Percentiles rank a stretch among this genome's conserved stretches.
These are phyloP conservation scores for Colletotrichum somersetense DNA, from an alignment of 2,329 filamentous ascomycete genomes.

Conservation along the genomic window DNA sequence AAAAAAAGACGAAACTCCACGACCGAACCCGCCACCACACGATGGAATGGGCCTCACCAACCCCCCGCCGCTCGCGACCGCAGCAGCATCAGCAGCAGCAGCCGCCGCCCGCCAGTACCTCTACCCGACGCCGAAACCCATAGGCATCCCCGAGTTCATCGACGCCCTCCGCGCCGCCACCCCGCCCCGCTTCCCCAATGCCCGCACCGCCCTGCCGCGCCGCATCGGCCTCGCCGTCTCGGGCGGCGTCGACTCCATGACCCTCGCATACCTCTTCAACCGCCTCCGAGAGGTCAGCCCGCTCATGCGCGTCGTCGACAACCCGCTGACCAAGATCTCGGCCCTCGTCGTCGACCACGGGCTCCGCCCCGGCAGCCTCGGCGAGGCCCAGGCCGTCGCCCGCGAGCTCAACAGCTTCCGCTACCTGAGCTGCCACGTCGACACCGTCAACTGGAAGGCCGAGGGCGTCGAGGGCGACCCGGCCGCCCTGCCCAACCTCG, in stretches of 20 bases:
- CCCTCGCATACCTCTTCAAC: conserved; percentile 81
- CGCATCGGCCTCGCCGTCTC: conserved; percentile 81
- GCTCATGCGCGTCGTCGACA: conserved; percentile 58
- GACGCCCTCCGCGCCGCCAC: conserved; percentile 65
- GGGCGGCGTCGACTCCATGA: conserved; percentile 98
- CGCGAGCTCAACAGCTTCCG: conserved; percentile 53
- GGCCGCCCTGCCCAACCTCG: conserved; percentile 71
- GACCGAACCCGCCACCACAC: not conserved
- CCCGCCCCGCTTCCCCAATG: conserved; percentile 62
- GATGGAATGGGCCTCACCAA: conserved; percentile 37
- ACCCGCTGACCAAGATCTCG: conserved; percentile 56
- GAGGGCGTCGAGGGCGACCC: conserved; percentile 49
- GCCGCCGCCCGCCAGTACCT: conserved; percentile 47
- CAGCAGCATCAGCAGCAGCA: not conserved
- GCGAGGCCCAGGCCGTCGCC: conserved; percentile 65
- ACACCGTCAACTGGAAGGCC: conserved; percentile 64
- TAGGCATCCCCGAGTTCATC: conserved; percentile 54
- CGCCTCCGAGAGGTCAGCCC: conserved; percentile 54
- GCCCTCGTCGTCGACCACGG: conserved; percentile 70
- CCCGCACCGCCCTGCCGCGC: conserved; percentile 51
- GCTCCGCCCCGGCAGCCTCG: conserved; percentile 63
- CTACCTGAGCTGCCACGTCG: conserved; percentile 47
- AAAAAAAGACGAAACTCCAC: not conserved
- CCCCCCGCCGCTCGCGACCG: conserved; percentile 21
- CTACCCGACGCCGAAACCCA: conserved; percentile 54